phyloP scores from a whole-genome alignment of 2,329 filamentous ascomycete genomes.

The Dactylellina leptospora region DNA sequence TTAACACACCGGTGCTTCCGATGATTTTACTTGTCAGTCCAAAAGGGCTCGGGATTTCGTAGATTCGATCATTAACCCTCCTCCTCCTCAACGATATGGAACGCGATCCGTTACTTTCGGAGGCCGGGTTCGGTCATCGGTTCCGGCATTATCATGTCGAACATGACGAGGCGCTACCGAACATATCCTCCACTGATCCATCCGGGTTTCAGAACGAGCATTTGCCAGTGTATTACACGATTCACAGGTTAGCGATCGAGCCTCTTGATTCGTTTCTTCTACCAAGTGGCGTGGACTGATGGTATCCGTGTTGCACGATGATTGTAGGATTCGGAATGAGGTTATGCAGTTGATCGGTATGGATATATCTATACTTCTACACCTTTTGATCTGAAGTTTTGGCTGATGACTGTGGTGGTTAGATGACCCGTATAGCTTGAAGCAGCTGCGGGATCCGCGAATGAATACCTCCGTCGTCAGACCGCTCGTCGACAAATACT shows the following conservation, averaged over 20 bases:
- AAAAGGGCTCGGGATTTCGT: not conserved
- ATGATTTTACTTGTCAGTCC: not conserved
- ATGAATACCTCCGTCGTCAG: constrained; percentile 83
- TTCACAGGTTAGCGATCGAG: constrained; percentile 67
- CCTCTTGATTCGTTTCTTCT: not conserved
- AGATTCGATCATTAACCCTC: not conserved
- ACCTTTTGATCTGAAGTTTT: not conserved
- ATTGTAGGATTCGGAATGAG: constrained; percentile 67
- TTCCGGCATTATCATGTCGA: constrained; percentile 44
- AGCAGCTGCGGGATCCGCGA: constrained; percentile 80
- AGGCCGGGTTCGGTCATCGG: constrained; percentile 24
- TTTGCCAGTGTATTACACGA: constrained; percentile 78
- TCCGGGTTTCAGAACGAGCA: constrained; percentile 67
- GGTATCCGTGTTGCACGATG: not conserved
- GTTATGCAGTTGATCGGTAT: constrained; percentile 71
- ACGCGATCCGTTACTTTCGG: constrained; percentile 29
- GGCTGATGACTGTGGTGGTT: not conserved
- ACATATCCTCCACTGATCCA: constrained; percentile 1
- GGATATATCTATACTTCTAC: constrained; percentile 61
- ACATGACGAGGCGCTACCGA: constrained; percentile 12
- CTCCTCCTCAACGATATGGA: constrained; percentile 13
- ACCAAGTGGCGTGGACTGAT: not conserved
- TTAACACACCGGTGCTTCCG: not conserved
- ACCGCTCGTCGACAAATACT: constrained; percentile 83
- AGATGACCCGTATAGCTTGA: constrained; percentile 74